A percentile compares a stretch with the other conserved stretches of the same genome.
Conservation (phyloP, 352 stramenopile species). For the Pythium sukuiense region DNA sequence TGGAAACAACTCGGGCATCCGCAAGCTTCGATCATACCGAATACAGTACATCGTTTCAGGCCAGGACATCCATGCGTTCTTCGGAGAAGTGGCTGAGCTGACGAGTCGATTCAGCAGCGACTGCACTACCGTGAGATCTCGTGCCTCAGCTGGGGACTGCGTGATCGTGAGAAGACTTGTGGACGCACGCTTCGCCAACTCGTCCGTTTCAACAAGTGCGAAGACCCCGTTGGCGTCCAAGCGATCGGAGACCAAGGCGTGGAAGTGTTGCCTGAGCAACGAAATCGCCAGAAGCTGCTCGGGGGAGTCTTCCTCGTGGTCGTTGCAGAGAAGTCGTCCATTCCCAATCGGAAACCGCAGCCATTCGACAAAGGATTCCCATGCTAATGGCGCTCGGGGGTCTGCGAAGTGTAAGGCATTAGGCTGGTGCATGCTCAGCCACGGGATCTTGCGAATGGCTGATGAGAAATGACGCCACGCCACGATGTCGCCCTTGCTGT, state of each 20-base stretch:
- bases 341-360: neutral
- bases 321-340: neutral
- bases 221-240: conserved; percentile 14
- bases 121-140: conserved; percentile 8
- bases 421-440: conserved; percentile 6
- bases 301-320: neutral
- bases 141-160: neutral
- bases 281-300: conserved; percentile 13
- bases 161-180: neutral
- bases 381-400: neutral
- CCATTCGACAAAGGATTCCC: conserved; percentile 12
- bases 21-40: neutral
- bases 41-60: conserved; percentile 12
- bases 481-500: neutral
- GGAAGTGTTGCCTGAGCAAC: conserved; percentile 15
- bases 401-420: too few species aligned
- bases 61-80: neutral
- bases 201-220: neutral
- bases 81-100: neutral
- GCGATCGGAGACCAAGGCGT: neutral
- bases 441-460: neutral
- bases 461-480: neutral
- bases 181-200: conserved; percentile 10
- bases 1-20: conserved; percentile 7
- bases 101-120: neutral